Percentiles rank a stretch among this genome's conserved stretches.
phyloP scores from a whole-genome alignment of 345 rosid species.

The Aegle marmelos region DNA sequence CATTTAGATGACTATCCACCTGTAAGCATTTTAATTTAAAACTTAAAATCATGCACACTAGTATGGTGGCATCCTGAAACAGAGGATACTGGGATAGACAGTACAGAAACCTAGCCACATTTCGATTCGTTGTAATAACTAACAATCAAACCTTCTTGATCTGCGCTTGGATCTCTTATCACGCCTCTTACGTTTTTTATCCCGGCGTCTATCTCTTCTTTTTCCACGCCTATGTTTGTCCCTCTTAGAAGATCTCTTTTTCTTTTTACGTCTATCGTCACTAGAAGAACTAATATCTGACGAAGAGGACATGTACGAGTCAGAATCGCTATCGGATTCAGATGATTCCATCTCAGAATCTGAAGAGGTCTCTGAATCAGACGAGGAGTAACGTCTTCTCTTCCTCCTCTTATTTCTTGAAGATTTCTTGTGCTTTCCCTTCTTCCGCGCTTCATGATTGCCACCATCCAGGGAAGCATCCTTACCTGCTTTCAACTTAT shows the following conservation, averaged over 20 bases:
- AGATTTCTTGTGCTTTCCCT: constrained; percentile 69
- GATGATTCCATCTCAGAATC: constrained; percentile 73
- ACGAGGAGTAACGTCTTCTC: constrained; percentile 67
- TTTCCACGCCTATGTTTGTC: constrained; percentile 71
- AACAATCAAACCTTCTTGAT: constrained; percentile 59
- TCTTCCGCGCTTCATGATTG: constrained; percentile 42
- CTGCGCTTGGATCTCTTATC: constrained; percentile 72
- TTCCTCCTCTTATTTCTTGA: constrained; percentile 69
- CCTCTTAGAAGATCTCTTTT: constrained; percentile 70
- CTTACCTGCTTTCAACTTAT: constrained; percentile 44
- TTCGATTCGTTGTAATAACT: not conserved
- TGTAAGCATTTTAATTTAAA: not conserved
- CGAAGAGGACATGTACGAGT: constrained; percentile 56
- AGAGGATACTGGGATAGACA: not conserved
- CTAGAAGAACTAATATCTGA: constrained; percentile 87
- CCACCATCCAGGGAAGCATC: constrained; percentile 41
- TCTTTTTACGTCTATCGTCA: constrained; percentile 77
- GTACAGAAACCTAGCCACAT: not conserved
- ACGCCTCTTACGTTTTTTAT: constrained; percentile 61
- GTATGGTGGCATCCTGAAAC: not conserved
- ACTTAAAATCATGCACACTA: not conserved
- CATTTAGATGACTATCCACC: not conserved
- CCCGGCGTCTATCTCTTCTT: constrained; percentile 74
- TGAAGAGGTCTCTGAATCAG: constrained; percentile 81
- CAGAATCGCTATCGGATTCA: constrained; percentile 81